phyloP scores from a whole-genome alignment of 192 early-diverging fungal genomes.

The Funneliformis geosporum region DNA sequence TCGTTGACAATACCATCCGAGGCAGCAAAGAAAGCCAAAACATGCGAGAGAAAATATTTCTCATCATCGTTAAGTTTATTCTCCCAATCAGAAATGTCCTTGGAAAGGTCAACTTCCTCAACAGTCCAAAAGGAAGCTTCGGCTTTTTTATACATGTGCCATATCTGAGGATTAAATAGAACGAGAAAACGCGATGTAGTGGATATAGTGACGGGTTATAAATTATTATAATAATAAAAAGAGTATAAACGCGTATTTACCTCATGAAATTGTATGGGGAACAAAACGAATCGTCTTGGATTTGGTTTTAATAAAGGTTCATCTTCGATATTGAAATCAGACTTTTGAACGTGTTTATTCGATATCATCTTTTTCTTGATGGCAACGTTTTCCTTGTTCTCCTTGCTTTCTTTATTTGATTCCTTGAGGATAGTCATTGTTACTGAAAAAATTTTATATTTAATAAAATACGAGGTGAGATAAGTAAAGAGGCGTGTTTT shows the following conservation, averaged over 20 bases:
- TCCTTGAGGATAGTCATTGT: too few species aligned
- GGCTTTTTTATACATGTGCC: conserved; percentile 98
- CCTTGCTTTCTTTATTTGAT: neutral
- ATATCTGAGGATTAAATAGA: conserved; percentile 56
- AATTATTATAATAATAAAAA: too few species aligned
- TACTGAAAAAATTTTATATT: too few species aligned
- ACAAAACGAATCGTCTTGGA: conserved; percentile 85
- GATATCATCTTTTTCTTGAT: neutral
- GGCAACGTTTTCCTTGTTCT: neutral
- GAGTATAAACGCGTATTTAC: conserved; percentile 33
- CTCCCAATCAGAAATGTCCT: conserved; percentile 91
- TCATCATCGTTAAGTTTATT: conserved; percentile 82
- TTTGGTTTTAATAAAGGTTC: conserved; percentile 56
- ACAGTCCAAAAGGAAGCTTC: conserved; percentile 98
- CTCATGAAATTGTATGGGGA: conserved; percentile 93
- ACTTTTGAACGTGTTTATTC: neutral
- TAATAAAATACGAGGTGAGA: too few species aligned
- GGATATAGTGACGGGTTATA: too few species aligned
- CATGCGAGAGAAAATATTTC: conserved; percentile 87
- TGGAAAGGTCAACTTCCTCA: conserved; percentile 92
- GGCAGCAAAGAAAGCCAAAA: conserved; percentile 94
- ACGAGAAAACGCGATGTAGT: too few species aligned
- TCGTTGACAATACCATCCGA: conserved; percentile 97
- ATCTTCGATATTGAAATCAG: conserved; percentile 24
- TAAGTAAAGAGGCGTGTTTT: too few species aligned